Conservation (phyloP, 1,284 basidiomycete species). For the Leccinum subrobustum region DNA sequence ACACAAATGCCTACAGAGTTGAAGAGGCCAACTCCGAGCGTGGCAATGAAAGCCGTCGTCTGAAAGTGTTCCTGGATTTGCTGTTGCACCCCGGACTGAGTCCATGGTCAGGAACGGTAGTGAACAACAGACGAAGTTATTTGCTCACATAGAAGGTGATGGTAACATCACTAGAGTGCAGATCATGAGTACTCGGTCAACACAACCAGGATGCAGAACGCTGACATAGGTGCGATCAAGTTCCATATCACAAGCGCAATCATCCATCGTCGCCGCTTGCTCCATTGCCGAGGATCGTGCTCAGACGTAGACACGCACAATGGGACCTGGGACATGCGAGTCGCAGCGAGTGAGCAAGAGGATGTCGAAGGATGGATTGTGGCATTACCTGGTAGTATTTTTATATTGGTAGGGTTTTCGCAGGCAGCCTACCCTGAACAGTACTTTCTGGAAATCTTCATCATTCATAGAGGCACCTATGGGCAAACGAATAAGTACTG, state of each 20-base stretch:
- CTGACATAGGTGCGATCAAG: conserved; percentile 27
- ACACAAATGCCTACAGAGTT: conserved; percentile 21
- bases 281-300: conserved; percentile 29
- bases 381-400: not conserved
- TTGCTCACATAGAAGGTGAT: conserved; percentile 27
- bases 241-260: conserved; percentile 28
- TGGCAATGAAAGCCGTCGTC: conserved; percentile 16
- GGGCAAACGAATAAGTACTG: not conserved
- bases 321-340: conserved; percentile 21
- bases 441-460: conserved; percentile 3
- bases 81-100: conserved; percentile 28
- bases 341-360: conserved; percentile 1
- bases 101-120: not conserved
- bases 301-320: conserved; percentile 17
- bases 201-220: conserved; percentile 2
- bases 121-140: not conserved
- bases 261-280: conserved; percentile 25
- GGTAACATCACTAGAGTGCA: conserved; percentile 20
- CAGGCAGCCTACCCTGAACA: conserved; percentile 1
- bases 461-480: not conserved
- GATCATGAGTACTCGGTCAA: conserved; percentile 6
- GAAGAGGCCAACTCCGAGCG: conserved; percentile 28
- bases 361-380: conserved; percentile 2
- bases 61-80: conserved; percentile 28
- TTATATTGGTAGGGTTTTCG: conserved; percentile 10